Conservation (phyloP, 2,329 filamentous ascomycete species). For the Phaeosphaeriaceae sp. region DNA sequence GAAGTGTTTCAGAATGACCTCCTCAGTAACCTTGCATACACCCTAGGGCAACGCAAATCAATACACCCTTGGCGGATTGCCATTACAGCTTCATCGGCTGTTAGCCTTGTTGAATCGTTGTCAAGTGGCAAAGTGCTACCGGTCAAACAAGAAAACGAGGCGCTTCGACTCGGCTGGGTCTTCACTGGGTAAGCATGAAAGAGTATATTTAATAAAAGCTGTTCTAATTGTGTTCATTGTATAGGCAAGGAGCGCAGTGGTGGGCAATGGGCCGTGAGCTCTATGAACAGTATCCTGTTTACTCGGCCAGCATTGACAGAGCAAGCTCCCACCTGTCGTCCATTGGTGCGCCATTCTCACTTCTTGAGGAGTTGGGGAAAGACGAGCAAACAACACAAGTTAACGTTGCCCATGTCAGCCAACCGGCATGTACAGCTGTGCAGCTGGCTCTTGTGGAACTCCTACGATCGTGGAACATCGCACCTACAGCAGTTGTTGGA, state of each 20-base stretch:
- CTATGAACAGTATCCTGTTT: conserved; percentile 15
- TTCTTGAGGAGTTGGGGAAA: conserved; percentile 29
- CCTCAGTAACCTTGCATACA: conserved; percentile 34
- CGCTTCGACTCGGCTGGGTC: conserved; percentile 28
- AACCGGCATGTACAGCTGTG: conserved; percentile 38
- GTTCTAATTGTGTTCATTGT: neutral
- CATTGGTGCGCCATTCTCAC: conserved; percentile 7
- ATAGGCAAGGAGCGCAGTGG: conserved; percentile 43
- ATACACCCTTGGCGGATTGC: conserved; percentile 31
- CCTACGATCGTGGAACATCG: conserved; percentile 32
- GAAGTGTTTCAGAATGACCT: conserved; percentile 35
- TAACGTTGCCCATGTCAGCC: conserved; percentile 29
- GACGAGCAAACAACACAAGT: conserved; percentile 25
- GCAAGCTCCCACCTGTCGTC: conserved; percentile 4
- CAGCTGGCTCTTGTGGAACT: conserved; percentile 38
- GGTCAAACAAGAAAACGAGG: conserved; percentile 25
- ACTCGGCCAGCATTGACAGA: conserved; percentile 7
- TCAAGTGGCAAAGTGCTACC: conserved; percentile 25
- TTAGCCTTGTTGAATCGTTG: conserved; percentile 22
- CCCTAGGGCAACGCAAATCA: conserved; percentile 29
- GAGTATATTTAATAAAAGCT: neutral
- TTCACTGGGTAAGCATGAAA: conserved; percentile 31
- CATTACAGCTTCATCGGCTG: conserved; percentile 17
- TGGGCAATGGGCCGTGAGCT: conserved; percentile 39
- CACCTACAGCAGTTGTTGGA: conserved; percentile 31